Evolutionary conservation across 805 yeast genomes (phyloP), one percentile per base, ranked within the genome.

Genomic region (Starmerella powellii): DNA sequence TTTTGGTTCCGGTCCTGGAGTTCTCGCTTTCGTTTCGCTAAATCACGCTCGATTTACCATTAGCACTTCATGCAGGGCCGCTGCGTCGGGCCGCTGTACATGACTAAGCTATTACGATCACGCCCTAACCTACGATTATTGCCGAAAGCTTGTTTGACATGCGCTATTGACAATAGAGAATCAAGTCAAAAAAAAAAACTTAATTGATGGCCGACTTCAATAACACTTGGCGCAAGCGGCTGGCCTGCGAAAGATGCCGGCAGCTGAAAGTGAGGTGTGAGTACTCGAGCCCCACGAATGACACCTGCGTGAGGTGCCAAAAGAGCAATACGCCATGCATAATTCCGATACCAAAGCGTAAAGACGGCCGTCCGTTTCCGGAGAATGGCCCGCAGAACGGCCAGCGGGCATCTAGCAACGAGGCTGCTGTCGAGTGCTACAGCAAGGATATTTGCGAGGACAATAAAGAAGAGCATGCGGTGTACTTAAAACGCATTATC

Each of bases 201-300:
- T 5, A 13, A 8, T 13, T 8, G 15, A 33, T 33, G 37, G 27
- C 37, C 17, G 37, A 33, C 8, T 49, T 50, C 42, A 41, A 38
- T 26, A 34, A 44, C 8, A 45, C 45, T 19, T 56, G 59, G 59
- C 50, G 59, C 12, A 50, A 50, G 29, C 45, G 56, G 15, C 48
- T 46, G 28, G 59, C 59, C 1, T 56, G 59, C 37, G 48, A 49
- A 34, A 49, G 57, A 8, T 56, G 59, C 46, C 46, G 58, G 6
- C 48, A 52, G 15, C 52, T 53, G 16, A 56, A 56, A 31, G 56
- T 51, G 19, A 49, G 59, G n/a, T 56, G 59, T 41, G 57, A 55
- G 36, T 56, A 52, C 43, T 51, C 50, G 20, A 48, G 49, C 34
- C 57, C 56, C 10, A 47, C 50, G 2, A 47, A 44, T 17, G 44